These are phyloP conservation scores for Dactylonectria estremocensis DNA, from an alignment of 2,329 filamentous ascomycete genomes.

Conservation along the genomic window DNA sequence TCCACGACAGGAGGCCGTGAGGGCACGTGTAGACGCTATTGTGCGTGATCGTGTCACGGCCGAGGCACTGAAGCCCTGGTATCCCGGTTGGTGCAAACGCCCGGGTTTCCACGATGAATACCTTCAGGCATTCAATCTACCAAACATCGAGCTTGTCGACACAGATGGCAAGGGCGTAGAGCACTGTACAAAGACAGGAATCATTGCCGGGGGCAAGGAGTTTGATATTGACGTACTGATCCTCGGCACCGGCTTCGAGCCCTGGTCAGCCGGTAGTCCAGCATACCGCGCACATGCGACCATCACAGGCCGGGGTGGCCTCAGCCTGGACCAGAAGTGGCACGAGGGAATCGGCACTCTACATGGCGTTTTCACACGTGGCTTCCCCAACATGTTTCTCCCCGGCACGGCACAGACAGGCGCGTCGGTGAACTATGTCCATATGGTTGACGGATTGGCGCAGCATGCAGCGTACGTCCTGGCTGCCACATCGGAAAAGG, in stretches of 20 bases:
- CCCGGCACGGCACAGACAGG: conserved; percentile 58
- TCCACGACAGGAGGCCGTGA: conserved; percentile 61
- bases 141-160: conserved; percentile 73
- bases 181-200: conserved; percentile 51
- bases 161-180: conserved; percentile 47
- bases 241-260: conserved; percentile 55
- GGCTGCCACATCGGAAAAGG: background rate
- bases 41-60: conserved; percentile 68
- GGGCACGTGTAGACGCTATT: background rate
- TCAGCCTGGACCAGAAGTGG: conserved; percentile 62
- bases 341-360: conserved; percentile 61
- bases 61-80: conserved; percentile 70
- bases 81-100: conserved; percentile 74
- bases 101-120: conserved; percentile 74
- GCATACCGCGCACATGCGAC: conserved; percentile 17
- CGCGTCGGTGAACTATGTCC: conserved; percentile 55
- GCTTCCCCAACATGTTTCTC: conserved; percentile 71
- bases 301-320: conserved; percentile 61
- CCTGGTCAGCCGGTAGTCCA: conserved; percentile 37
- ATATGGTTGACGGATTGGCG: conserved; percentile 53
- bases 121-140: conserved; percentile 51
- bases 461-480: conserved; percentile 16
- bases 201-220: background rate
- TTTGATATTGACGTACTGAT: conserved; percentile 9
- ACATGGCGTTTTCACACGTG: conserved; percentile 63